These are phyloP conservation scores for Kalmusia sp. DNA, from an alignment of 2,329 filamentous ascomycete genomes.

Conservation along the genomic window DNA sequence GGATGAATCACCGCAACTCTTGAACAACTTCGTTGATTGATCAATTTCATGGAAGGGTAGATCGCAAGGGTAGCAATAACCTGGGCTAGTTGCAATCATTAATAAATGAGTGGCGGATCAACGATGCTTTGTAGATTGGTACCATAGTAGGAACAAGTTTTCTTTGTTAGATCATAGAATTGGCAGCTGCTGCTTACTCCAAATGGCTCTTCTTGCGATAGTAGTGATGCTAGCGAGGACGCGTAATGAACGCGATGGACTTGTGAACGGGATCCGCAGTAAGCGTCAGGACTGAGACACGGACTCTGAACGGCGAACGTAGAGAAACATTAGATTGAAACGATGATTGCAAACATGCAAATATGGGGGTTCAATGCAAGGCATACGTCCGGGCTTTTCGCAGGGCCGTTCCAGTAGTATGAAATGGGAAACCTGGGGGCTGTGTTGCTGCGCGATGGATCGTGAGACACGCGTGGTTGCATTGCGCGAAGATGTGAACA, in stretches of 20 bases:
- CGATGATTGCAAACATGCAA: neutral
- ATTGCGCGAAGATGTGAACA: neutral
- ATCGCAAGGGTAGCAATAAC: neutral
- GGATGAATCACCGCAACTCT: conserved; percentile 18
- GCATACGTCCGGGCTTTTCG: neutral
- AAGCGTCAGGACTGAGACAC: neutral
- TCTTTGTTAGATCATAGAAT: neutral
- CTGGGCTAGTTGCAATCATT: neutral
- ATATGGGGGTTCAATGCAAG: neutral
- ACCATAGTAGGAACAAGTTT: neutral
- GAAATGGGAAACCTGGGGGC: neutral
- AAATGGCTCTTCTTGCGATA: neutral
- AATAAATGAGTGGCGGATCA: neutral
- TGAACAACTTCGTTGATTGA: conserved; percentile 3
- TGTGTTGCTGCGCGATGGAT: conserved; percentile 4
- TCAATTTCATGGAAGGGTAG: neutral
- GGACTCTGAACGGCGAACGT: neutral
- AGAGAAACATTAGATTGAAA: neutral
- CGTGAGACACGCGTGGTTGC: conserved; percentile 12
- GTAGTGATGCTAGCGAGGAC: neutral
- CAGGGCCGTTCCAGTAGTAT: neutral
- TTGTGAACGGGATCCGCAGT: neutral
- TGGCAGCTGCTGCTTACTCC: neutral
- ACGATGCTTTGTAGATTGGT: neutral
- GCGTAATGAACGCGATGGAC: neutral